These are phyloP conservation scores for Hypoxylon sp. DNA, from an alignment of 2,329 filamentous ascomycete genomes.

Conservation along the genomic window DNA sequence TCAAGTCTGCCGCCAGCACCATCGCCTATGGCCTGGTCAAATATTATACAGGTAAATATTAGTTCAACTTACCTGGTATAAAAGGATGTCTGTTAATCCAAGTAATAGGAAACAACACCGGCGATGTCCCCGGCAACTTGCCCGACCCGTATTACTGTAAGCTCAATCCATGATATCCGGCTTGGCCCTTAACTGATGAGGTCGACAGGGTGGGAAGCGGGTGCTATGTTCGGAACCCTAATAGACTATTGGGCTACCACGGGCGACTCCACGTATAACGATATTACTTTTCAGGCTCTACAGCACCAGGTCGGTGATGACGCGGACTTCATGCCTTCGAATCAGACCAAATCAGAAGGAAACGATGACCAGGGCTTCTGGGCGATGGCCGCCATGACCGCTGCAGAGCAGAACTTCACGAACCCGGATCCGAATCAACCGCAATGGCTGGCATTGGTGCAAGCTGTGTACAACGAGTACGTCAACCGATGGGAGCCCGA, in stretches of 20 bases:
- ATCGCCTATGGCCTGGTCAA: conserved; percentile 45
- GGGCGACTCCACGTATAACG: conserved; percentile 67
- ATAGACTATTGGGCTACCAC: conserved; percentile 61
- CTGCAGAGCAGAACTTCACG: conserved; percentile 69
- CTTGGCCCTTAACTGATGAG: conserved; percentile 27
- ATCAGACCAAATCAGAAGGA: conserved; percentile 62
- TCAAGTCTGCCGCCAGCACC: conserved; percentile 44
- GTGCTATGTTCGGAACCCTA: conserved; percentile 72
- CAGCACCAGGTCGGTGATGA: conserved; percentile 64
- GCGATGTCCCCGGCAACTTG: conserved; percentile 69
- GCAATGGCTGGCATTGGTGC: conserved; percentile 68
- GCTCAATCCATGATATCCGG: conserved; percentile 46
- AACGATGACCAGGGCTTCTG: conserved; percentile 75
- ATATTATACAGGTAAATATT: conserved; percentile 41
- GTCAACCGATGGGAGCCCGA: conserved; percentile 66
- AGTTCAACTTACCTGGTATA: background rate
- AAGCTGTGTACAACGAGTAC: conserved; percentile 70
- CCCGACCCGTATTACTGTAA: conserved; percentile 75
- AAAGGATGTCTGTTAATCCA: conserved; percentile 6
- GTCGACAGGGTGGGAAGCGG: conserved; percentile 75
- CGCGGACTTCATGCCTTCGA: conserved; percentile 65
- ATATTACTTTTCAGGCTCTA: conserved; percentile 58
- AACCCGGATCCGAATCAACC: conserved; percentile 59
- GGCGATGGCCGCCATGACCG: conserved; percentile 70
- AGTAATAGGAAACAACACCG: conserved; percentile 66